Evolutionary conservation across 2,329 filamentous ascomycete genomes (phyloP).

Genomic region (Colletotrichum lentis): DNA sequence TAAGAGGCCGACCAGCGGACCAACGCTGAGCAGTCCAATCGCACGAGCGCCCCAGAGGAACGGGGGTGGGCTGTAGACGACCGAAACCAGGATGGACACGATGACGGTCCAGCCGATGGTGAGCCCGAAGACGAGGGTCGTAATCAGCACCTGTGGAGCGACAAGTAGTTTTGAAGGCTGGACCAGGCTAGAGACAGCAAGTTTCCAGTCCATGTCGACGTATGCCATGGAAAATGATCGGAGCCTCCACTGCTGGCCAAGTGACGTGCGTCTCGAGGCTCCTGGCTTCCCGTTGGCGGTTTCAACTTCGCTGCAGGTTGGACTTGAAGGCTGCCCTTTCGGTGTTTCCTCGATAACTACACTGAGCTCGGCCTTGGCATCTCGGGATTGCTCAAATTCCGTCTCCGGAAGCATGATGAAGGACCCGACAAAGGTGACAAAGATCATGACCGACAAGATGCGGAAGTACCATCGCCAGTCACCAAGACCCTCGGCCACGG

Average conservation of each 20-base stretch:
- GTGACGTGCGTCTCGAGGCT: not conserved
- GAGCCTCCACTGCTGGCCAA: constrained; percentile 20
- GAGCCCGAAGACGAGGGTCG: constrained; percentile 28
- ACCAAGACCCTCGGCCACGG: constrained; percentile 27
- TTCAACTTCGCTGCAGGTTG: constrained; percentile 16
- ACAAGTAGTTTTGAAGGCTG: constrained; percentile 19
- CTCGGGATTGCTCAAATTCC: not conserved
- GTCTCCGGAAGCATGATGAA: constrained; percentile 40
- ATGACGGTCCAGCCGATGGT: constrained; percentile 32
- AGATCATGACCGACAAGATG: constrained; percentile 34
- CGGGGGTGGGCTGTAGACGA: constrained; percentile 25
- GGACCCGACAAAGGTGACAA: constrained; percentile 34
- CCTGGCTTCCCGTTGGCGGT: not conserved
- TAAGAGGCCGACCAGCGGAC: constrained; percentile 20
- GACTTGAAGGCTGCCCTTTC: not conserved
- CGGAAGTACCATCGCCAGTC: constrained; percentile 40
- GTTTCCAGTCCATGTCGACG: constrained; percentile 30
- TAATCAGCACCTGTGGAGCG: constrained; percentile 28
- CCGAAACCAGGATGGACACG: constrained; percentile 15
- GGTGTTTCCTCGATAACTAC: not conserved
- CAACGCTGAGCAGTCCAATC: constrained; percentile 28
- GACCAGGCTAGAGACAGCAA: constrained; percentile 1
- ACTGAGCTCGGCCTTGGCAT: not conserved
- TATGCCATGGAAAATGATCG: constrained; percentile 27
- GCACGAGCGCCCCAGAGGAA: constrained; percentile 26